A percentile compares a stretch with the other conserved stretches of the same genome.
These are phyloP conservation scores for Erodium moschatum DNA, from an alignment of 441 rosid genomes.

Conservation along the genomic window DNA sequence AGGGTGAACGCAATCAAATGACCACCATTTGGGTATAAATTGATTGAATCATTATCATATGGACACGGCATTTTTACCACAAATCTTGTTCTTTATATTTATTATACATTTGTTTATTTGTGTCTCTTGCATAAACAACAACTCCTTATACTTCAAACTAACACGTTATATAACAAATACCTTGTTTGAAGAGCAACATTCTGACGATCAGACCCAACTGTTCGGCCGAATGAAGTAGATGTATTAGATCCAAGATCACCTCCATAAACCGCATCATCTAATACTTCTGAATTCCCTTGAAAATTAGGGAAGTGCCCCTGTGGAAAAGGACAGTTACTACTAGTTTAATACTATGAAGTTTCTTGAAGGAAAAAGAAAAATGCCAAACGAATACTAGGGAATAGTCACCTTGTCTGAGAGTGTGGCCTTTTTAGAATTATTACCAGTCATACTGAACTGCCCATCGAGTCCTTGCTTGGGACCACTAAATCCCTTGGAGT, in stretches of 20 bases:
- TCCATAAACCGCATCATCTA: constrained; percentile 25
- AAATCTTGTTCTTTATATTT: neutral
- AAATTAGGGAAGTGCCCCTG: constrained; percentile 23
- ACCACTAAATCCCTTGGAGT: constrained; percentile 23
- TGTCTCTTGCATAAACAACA: neutral
- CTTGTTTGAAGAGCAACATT: constrained; percentile 24
- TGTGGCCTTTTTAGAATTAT: constrained; percentile 21
- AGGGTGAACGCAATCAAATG: neutral
- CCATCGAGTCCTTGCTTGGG: constrained; percentile 24
- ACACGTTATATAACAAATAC: constrained; percentile 16
- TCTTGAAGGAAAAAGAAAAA: neutral
- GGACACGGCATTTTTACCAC: neutral
- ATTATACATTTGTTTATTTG: neutral
- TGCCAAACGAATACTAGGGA: neutral
- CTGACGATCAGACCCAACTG: constrained; percentile 22
- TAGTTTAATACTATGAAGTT: neutral
- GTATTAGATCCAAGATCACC: constrained; percentile 17
- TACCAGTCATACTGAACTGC: constrained; percentile 26
- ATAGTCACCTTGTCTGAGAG: constrained; percentile 32
- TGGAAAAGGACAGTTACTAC: constrained; percentile 9
- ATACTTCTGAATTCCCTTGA: constrained; percentile 20
- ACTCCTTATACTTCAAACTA: neutral
- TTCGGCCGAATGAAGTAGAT: constrained; percentile 1
- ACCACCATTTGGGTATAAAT: neutral
- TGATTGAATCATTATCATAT: neutral